phyloP scores from a whole-genome alignment of 106 monocot genomes.

The Dendrobium officinale region DNA sequence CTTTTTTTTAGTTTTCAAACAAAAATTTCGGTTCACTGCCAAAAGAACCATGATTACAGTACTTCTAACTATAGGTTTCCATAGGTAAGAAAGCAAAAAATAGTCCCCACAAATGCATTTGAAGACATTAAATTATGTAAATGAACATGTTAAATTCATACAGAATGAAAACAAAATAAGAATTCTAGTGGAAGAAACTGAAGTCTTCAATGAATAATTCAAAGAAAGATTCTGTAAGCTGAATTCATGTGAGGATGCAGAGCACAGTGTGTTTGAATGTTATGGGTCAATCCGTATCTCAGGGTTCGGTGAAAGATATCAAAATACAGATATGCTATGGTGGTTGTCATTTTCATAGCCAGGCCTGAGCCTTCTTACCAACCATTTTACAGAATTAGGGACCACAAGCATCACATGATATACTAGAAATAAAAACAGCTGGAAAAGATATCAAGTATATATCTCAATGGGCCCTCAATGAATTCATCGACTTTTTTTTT shows the following conservation, averaged over 20 bases:
- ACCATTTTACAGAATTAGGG: not conserved
- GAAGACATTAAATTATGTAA: too few species aligned
- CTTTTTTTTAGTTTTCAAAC: not conserved
- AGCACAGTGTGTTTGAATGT: not conserved
- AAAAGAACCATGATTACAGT: too few species aligned
- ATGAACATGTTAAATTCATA: too few species aligned
- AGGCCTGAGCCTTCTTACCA: not conserved
- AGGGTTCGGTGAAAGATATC: slow-evolving; percentile 7
- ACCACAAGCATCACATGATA: not conserved
- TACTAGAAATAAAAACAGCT: not conserved
- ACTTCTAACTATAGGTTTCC: too few species aligned
- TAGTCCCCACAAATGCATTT: too few species aligned
- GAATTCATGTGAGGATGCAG: not conserved
- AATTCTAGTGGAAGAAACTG: too few species aligned
- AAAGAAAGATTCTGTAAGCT: too few species aligned
- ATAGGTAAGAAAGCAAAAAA: too few species aligned
- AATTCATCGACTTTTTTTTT: not conserved
- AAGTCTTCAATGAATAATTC: too few species aligned
- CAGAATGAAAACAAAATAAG: too few species aligned
- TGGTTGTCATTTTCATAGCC: not conserved
- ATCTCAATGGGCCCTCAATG: not conserved
- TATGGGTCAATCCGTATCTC: not conserved
- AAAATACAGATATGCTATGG: not conserved
- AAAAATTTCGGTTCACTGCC: too few species aligned
- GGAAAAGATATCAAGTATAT: not conserved